phyloP scores from a whole-genome alignment of 345 rosid genomes.

The Leavenworthia alabamica region DNA sequence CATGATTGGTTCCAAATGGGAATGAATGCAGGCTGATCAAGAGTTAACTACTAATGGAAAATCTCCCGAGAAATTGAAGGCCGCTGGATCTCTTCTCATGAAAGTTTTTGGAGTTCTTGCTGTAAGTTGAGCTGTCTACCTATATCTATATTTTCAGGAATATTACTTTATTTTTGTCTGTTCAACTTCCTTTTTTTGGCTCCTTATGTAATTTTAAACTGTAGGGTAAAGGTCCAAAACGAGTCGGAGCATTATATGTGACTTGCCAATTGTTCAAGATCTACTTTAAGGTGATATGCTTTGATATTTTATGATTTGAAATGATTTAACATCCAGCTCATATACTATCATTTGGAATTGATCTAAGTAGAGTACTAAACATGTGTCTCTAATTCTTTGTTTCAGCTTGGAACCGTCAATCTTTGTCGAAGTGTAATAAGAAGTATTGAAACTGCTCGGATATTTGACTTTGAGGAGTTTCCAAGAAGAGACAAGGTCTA shows the following conservation, averaged over 20 bases:
- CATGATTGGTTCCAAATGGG: slow-evolving; percentile 1
- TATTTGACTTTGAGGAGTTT: slow-evolving; percentile 95
- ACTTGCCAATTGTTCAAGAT: slow-evolving; percentile 93
- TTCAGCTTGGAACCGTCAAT: slow-evolving; percentile 96
- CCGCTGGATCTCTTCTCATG: slow-evolving; percentile 93
- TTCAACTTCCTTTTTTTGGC: not conserved
- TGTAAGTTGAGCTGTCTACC: slow-evolving; percentile 41
- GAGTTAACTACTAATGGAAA: slow-evolving; percentile 73
- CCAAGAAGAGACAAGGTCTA: slow-evolving; percentile 82
- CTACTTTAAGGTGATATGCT: slow-evolving; percentile 70
- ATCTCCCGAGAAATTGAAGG: slow-evolving; percentile 90
- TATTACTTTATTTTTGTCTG: slow-evolving; percentile 3
- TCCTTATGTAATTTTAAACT: slow-evolving; percentile 11
- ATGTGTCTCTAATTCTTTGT: not conserved
- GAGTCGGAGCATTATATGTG: slow-evolving; percentile 89
- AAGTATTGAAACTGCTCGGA: slow-evolving; percentile 94
- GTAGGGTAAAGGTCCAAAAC: slow-evolving; percentile 92
- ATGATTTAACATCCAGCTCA: not conserved
- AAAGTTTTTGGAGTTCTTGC: slow-evolving; percentile 95
- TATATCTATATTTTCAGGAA: not conserved
- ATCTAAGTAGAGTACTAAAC: slow-evolving; percentile 6
- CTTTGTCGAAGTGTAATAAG: slow-evolving; percentile 97
- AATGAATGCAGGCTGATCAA: slow-evolving; percentile 67
- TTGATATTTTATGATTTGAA: not conserved
- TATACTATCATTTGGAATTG: not conserved